Conservation (phyloP, 1,139 yeast genomes). For the Taphrina deformans region DNA sequence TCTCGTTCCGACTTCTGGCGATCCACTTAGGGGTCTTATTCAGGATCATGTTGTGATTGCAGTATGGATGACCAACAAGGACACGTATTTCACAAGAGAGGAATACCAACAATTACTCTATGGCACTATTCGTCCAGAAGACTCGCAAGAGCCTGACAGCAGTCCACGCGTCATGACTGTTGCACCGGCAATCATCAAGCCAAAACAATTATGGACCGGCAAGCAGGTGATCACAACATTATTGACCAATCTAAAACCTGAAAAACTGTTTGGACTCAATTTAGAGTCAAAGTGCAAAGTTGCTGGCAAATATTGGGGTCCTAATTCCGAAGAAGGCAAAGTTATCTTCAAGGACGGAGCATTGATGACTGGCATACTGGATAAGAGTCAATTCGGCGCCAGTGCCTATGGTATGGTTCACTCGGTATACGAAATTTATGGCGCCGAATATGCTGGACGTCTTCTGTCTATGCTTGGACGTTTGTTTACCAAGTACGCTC, state of each 20-base stretch:
- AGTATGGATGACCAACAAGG: conserved; percentile 94
- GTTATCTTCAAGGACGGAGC: conserved; percentile 87
- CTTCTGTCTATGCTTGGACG: conserved; percentile 88
- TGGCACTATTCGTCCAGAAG: conserved; percentile 95
- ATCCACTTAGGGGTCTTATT: conserved; percentile 96
- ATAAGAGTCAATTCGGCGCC: conserved; percentile 98
- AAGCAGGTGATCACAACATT: conserved; percentile 95
- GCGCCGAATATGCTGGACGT: conserved; percentile 86
- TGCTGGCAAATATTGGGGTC: conserved; percentile 94
- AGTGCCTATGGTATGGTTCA: conserved; percentile 96
- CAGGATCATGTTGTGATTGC: conserved; percentile 99
- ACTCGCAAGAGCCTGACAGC: conserved; percentile 50
- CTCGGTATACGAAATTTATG: conserved; percentile 93
- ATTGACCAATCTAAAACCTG: conserved; percentile 43
- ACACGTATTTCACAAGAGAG: conserved; percentile 85
- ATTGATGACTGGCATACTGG: conserved; percentile 85
- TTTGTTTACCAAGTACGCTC: conserved; percentile 88
- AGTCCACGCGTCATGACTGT: conserved; percentile 63
- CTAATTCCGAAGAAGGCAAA: conserved; percentile 75
- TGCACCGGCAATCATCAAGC: conserved; percentile 87
- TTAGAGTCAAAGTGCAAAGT: conserved; percentile 80
- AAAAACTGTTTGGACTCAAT: conserved; percentile 84
- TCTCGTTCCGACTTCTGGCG: conserved; percentile 95
- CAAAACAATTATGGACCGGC: conserved; percentile 96
- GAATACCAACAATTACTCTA: conserved; percentile 90